These are phyloP conservation scores for Triangularia verruculosa DNA, from an alignment of 2,329 filamentous ascomycete species.

Conservation along the genomic window DNA sequence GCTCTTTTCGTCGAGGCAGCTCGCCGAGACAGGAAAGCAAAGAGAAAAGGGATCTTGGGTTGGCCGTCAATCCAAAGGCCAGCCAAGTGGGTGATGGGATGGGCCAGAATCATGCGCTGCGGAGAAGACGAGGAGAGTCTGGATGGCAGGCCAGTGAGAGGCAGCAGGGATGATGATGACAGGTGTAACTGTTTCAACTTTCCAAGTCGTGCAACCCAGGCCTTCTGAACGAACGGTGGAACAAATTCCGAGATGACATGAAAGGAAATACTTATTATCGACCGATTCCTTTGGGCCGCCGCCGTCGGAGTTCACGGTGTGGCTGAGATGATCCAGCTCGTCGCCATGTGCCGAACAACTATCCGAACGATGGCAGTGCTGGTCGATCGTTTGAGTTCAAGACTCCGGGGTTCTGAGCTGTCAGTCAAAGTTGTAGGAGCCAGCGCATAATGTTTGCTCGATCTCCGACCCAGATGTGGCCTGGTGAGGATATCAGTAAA, in stretches of 20 bases:
- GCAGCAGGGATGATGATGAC: neutral
- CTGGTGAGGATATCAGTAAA: neutral
- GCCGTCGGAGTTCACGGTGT: constrained; percentile 2
- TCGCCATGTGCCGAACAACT: neutral
- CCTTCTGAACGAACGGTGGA: neutral
- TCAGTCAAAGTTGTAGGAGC: neutral
- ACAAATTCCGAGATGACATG: neutral
- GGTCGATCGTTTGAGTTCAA: neutral
- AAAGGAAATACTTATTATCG: neutral
- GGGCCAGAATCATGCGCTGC: constrained; percentile 20
- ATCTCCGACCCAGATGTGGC: neutral
- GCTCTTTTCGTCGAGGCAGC: constrained; percentile 2
- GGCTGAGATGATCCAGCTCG: neutral
- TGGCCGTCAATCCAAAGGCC: neutral
- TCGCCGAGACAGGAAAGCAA: neutral
- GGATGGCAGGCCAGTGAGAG: neutral
- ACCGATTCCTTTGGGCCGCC: neutral
- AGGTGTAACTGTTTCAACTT: constrained; percentile 11
- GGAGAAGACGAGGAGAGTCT: neutral
- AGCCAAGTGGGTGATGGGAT: constrained; percentile 2
- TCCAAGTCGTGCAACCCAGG: neutral
- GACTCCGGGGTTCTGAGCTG: neutral
- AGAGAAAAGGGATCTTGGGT: neutral
- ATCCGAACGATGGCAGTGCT: constrained; percentile 1
- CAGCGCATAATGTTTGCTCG: neutral